These are phyloP conservation scores for Apostasia shenzhenica DNA, from an alignment of 106 monocot genomes.

Conservation along the genomic window DNA sequence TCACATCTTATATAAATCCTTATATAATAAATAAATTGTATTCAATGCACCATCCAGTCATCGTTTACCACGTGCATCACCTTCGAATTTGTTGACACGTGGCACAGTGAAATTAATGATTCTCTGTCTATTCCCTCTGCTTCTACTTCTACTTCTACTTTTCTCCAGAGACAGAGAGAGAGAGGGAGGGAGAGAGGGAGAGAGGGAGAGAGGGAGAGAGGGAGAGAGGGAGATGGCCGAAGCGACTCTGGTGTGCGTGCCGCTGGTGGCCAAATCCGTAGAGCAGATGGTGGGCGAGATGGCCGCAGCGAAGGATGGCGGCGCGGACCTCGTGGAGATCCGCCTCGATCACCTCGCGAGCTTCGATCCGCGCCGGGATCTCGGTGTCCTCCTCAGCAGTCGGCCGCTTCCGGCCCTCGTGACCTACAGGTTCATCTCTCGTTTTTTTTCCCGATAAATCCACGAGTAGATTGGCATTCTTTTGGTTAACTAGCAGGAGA, in stretches of 20 bases:
- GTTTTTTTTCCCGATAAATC: not conserved
- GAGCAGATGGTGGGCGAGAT: slow-evolving; percentile 64
- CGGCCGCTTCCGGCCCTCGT: slow-evolving; percentile 70
- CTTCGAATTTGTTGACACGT: too few relatives aligned
- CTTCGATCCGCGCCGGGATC: slow-evolving; percentile 53
- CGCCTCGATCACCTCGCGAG: slow-evolving; percentile 67
- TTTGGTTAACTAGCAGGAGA: not conserved
- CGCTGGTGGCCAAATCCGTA: slow-evolving; percentile 68
- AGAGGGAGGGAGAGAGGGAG: slow-evolving; percentile 8
- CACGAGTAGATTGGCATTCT: not conserved
- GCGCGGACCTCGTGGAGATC: slow-evolving; percentile 92
- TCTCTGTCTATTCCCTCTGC: too few relatives aligned
- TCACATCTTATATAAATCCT: too few relatives aligned
- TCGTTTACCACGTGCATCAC: too few relatives aligned
- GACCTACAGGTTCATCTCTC: slow-evolving; percentile 61
- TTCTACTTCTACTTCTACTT: too few relatives aligned
- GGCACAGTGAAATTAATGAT: too few relatives aligned
- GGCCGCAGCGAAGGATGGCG: slow-evolving; percentile 43
- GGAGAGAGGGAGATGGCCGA: slow-evolving; percentile 11
- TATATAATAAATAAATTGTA: too few relatives aligned
- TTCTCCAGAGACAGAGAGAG: too few relatives aligned
- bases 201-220: slow-evolving; percentile 3
- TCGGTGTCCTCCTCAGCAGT: slow-evolving; percentile 35
- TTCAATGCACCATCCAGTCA: too few relatives aligned
- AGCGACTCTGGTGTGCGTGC: slow-evolving; percentile 72